Conservation (phyloP, 305 asterid species). For the Plantago coronopus region DNA sequence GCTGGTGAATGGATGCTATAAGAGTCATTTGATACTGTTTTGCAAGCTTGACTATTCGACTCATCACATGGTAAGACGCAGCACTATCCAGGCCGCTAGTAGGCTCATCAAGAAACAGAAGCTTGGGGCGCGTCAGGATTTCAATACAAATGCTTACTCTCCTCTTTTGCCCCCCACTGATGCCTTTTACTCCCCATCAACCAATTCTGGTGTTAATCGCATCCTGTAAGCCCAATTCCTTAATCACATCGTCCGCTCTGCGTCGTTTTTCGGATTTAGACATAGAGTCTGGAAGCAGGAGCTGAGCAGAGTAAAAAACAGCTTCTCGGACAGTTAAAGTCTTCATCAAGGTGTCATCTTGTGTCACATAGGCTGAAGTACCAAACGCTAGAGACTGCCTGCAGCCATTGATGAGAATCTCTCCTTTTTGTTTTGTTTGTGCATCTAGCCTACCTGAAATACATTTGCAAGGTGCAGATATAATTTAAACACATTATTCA, state of each 20-base stretch:
- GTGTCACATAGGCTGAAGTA: conserved; percentile 11
- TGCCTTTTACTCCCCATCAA: conserved; percentile 9
- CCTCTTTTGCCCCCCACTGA: conserved; percentile 10
- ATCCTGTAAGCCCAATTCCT: conserved; percentile 6
- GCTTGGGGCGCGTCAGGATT: conserved; percentile 8
- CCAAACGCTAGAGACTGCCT: conserved; percentile 10
- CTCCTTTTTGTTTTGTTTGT: conserved; percentile 8
- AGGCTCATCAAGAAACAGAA: conserved; percentile 11
- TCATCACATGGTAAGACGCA: conserved; percentile 7
- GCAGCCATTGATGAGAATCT: conserved; percentile 12
- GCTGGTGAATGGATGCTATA: conserved; percentile 10
- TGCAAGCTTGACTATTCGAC: conserved; percentile 8
- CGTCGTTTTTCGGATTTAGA: conserved; percentile 6
- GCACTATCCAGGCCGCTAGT: conserved; percentile 11
- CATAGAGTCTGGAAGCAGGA: conserved; percentile 4
- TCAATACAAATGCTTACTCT: conserved; percentile 4
- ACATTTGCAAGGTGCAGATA: neutral
- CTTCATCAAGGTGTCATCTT: conserved; percentile 11
- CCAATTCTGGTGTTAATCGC: conserved; percentile 5
- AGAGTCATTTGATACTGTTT: conserved; percentile 5
- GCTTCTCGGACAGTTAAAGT: conserved; percentile 7
- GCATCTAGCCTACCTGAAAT: neutral
- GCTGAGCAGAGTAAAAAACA: conserved; percentile 6
- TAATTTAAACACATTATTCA: no score
- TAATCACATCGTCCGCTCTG: conserved; percentile 2